These are phyloP conservation scores for Arxiozyma slooffiae DNA, from an alignment of 1,139 yeast genomes.

Conservation along the genomic window DNA sequence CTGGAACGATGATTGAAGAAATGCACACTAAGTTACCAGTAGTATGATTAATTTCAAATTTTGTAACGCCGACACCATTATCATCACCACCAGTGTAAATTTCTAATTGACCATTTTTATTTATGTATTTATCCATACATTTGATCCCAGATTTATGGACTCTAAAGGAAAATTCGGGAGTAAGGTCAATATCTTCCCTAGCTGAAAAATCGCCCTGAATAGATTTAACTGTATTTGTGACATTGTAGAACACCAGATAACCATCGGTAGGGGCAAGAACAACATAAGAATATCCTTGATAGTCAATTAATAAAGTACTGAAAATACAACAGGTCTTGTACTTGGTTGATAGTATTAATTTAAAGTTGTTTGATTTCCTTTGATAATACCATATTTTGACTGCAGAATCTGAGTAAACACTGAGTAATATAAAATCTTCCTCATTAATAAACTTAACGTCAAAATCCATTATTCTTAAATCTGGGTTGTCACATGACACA, in stretches of 20 bases:
- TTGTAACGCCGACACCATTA: conserved; percentile 52
- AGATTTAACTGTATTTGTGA: conserved; percentile 16
- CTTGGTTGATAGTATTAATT: conserved; percentile 37
- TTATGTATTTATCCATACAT: conserved; percentile 31
- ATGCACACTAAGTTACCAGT: not conserved
- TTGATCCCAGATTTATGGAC: conserved; percentile 78
- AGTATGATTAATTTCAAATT: conserved; percentile 26
- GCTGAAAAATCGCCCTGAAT: not conserved
- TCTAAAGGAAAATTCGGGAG: not conserved
- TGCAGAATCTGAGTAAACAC: conserved; percentile 79
- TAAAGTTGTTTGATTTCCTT: conserved; percentile 33
- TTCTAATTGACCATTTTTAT: conserved; percentile 21
- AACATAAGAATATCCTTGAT: conserved; percentile 32
- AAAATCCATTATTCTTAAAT: conserved; percentile 83
- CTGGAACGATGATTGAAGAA: conserved; percentile 28
- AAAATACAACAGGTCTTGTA: conserved; percentile 73
- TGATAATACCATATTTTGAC: conserved; percentile 57
- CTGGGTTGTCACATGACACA: conserved; percentile 51
- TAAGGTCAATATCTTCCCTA: not conserved
- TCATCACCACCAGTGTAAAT: conserved; percentile 87
- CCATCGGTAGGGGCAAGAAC: conserved; percentile 80
- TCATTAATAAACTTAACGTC: conserved; percentile 35
- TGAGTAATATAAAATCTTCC: conserved; percentile 40
- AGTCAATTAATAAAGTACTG: conserved; percentile 42
- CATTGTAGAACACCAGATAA: conserved; percentile 50